A percentile compares a stretch with the other conserved stretches of the same genome.
phyloP scores from a whole-genome alignment of 2,329 filamentous ascomycete species.

The Colletotrichum sp. region DNA sequence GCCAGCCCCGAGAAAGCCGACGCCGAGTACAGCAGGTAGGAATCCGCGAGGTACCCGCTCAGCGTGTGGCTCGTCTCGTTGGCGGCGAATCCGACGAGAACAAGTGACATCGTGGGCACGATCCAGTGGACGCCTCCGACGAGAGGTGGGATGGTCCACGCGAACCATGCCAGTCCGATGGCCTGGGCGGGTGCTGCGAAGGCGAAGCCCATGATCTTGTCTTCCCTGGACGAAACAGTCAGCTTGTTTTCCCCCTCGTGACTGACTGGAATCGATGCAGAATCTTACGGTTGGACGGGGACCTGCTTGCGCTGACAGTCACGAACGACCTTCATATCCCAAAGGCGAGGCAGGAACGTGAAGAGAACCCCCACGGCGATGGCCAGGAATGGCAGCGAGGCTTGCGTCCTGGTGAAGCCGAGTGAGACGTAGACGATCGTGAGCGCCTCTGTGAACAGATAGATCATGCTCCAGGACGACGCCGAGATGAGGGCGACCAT shows the following conservation, averaged over 20 bases:
- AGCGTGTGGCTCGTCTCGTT: constrained; percentile 40
- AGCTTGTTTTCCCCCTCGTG: background rate
- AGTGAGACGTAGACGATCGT: constrained; percentile 40
- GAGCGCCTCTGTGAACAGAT: constrained; percentile 51
- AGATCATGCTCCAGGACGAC: constrained; percentile 49
- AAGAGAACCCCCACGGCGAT: constrained; percentile 42
- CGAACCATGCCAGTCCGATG: constrained; percentile 48
- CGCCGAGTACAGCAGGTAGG: constrained; percentile 28
- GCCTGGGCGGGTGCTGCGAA: constrained; percentile 48
- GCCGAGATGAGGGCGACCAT: constrained; percentile 46
- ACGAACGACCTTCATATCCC: constrained; percentile 36
- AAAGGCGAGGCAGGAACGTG: constrained; percentile 45
- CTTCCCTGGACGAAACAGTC: background rate
- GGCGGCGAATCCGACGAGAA: constrained; percentile 49
- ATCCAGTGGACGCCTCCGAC: constrained; percentile 37
- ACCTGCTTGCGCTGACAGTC: constrained; percentile 17
- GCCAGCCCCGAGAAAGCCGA: constrained; percentile 29
- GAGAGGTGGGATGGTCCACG: constrained; percentile 49
- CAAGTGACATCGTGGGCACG: constrained; percentile 42
- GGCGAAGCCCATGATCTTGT: constrained; percentile 40
- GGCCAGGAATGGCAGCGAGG: constrained; percentile 44
- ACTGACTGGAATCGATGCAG: background rate
- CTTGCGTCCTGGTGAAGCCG: constrained; percentile 33
- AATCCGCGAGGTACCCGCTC: constrained; percentile 29
- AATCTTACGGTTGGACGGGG: constrained; percentile 24